phyloP scores from a whole-genome alignment of 768 basidiomycete genomes.

The Phanerodontia chrysosporium region DNA sequence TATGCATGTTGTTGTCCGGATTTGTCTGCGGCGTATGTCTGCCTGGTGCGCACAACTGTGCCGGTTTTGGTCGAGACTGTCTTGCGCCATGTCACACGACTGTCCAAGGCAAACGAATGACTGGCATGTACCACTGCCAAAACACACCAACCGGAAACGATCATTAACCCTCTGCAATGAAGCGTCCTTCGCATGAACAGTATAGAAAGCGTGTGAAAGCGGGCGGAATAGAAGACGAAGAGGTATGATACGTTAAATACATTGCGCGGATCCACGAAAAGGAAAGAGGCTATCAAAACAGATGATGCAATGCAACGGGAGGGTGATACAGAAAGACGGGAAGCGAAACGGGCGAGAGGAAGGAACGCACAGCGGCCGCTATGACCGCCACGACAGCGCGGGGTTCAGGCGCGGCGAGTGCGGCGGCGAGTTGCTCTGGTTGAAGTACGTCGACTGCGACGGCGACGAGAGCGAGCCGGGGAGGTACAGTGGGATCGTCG shows the following conservation, averaged over 20 bases:
- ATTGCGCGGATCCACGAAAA: neutral
- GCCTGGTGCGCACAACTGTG: no score
- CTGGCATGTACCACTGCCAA: no score
- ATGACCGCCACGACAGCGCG: slow-evolving; percentile 23
- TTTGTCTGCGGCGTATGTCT: no score
- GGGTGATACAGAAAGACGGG: neutral
- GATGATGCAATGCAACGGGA: no score
- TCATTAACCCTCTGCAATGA: no score
- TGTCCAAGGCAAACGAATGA: no score
- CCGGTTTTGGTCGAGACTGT: no score
- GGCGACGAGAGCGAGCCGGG: slow-evolving; percentile 42
- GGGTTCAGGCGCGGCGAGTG: slow-evolving; percentile 32
- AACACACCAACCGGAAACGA: no score
- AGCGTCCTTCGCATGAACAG: no score
- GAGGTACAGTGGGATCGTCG: slow-evolving; percentile 68
- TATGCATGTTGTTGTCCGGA: no score
- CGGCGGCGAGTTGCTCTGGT: slow-evolving; percentile 33
- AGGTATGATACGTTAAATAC: slow-evolving; percentile 2
- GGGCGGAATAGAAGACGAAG: neutral
- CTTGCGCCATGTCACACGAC: no score
- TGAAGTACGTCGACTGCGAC: slow-evolving; percentile 31
- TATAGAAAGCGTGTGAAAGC: no score
- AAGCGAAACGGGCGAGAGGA: neutral
- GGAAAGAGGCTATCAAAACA: neutral
- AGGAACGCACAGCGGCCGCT: neutral